These are phyloP conservation scores for Oryza coarctata DNA, from an alignment of 176 grass and related monocot genomes.

Conservation along the genomic window DNA sequence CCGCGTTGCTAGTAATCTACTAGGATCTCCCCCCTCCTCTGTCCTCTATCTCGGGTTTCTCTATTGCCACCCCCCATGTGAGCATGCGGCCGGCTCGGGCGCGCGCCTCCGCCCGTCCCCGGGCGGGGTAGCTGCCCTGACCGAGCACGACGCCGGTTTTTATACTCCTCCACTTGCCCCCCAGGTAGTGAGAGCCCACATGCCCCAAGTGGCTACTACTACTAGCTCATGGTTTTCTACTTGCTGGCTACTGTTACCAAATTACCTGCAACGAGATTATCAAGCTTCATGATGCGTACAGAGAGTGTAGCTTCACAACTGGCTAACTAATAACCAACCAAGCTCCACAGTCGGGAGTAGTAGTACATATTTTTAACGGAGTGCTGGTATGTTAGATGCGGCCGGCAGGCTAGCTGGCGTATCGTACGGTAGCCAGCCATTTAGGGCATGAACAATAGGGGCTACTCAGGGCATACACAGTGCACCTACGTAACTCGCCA, in stretches of 20 bases:
- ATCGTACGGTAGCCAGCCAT: neutral
- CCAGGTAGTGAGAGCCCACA: conserved; percentile 36
- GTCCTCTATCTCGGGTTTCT: conserved; percentile 22
- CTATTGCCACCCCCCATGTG: conserved; percentile 51
- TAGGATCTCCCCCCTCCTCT: neutral
- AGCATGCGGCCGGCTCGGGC: conserved; percentile 3
- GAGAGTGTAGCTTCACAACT: no score
- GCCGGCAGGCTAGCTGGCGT: neutral
- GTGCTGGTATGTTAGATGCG: neutral
- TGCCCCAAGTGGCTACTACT: conserved; percentile 30
- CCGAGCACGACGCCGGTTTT: conserved; percentile 35
- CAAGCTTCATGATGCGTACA: neutral
- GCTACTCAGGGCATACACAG: no score
- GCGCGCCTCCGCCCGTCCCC: conserved; percentile 26
- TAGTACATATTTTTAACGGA: neutral
- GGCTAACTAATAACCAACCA: neutral
- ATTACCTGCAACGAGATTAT: neutral
- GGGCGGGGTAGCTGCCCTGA: conserved; percentile 42
- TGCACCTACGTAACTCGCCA: no score
- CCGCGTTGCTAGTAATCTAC: neutral
- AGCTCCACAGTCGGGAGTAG: neutral
- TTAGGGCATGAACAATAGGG: no score
- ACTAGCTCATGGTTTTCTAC: neutral
- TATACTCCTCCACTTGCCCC: conserved; percentile 41
- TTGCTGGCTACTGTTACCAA: neutral